These are phyloP conservation scores for Fagopyrum esculentum DNA, from an alignment of 148 eudicot species.

Conservation along the genomic window DNA sequence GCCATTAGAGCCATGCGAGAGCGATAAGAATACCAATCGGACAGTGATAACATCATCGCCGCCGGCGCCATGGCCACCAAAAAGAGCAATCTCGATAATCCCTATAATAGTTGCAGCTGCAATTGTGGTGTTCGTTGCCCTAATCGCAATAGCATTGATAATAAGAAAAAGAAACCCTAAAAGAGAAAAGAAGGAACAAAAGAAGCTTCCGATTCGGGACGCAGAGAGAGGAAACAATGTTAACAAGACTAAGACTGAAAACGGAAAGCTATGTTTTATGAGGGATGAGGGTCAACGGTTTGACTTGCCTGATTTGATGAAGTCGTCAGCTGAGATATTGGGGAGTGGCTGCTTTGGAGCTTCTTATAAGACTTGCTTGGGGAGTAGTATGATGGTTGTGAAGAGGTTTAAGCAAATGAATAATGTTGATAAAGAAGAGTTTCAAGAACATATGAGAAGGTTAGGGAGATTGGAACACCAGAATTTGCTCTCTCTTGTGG, in stretches of 20 bases:
- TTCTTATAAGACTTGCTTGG: conserved; percentile 61
- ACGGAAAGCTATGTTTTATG: conserved; percentile 43
- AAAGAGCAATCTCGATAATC: neutral
- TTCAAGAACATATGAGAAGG: conserved; percentile 74
- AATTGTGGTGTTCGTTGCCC: neutral
- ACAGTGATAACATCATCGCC: neutral
- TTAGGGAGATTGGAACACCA: conserved; percentile 57
- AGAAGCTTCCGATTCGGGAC: neutral
- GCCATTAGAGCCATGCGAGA: conserved; percentile 30
- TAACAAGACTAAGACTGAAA: neutral
- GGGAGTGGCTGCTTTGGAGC: conserved; percentile 89
- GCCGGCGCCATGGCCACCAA: neutral
- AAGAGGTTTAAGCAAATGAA: conserved; percentile 81
- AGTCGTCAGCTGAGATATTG: conserved; percentile 70
- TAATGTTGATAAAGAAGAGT: conserved; percentile 67
- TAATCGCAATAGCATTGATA: neutral
- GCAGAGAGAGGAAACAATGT: neutral
- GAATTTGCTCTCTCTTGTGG: conserved; percentile 64
- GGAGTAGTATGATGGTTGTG: conserved; percentile 36
- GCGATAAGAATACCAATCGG: neutral
- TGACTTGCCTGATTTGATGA: conserved; percentile 53
- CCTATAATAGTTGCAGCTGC: conserved; percentile 3
- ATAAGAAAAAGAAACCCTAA: conserved; percentile 3
- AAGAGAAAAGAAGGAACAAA: neutral
- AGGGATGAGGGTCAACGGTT: conserved; percentile 40